Evolutionary conservation across 2,329 filamentous ascomycete species (phyloP).

Genomic region (Colletotrichum sp.): DNA sequence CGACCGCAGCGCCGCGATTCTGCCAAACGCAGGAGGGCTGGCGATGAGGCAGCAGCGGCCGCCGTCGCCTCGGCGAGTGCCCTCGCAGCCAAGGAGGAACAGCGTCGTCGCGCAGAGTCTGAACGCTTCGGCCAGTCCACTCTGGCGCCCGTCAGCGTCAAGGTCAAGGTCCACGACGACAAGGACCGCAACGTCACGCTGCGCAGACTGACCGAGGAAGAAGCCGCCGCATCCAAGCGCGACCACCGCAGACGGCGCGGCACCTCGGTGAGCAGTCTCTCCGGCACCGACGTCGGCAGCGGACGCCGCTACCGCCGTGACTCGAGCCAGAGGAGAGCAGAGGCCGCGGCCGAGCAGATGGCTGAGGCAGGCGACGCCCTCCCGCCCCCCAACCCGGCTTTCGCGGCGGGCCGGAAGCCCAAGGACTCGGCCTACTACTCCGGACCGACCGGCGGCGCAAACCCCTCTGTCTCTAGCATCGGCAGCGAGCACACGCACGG

Average conservation of each 20-base stretch:
- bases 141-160: conserved; percentile 60
- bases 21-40: conserved; percentile 50
- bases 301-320: conserved; percentile 60
- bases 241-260: conserved; percentile 43
- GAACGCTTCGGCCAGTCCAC: conserved; percentile 44
- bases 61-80: conserved; percentile 52
- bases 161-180: conserved; percentile 65
- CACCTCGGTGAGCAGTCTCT: conserved; percentile 58
- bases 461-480: conserved; percentile 51
- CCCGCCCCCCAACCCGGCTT: conserved; percentile 61
- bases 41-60: conserved; percentile 50
- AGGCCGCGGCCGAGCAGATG: conserved; percentile 50
- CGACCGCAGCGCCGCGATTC: conserved; percentile 47
- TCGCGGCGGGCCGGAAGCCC: conserved; percentile 51
- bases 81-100: conserved; percentile 54
- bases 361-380: conserved; percentile 46
- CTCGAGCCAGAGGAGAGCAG: conserved; percentile 50
- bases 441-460: conserved; percentile 43
- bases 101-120: conserved; percentile 34
- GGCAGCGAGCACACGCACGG: conserved; percentile 51
- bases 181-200: conserved; percentile 66
- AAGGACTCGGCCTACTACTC: conserved; percentile 70
- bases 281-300: conserved; percentile 58
- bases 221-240: conserved; percentile 51
- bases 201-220: conserved; percentile 65